phyloP scores from a whole-genome alignment of 2,329 filamentous ascomycete genomes.

The Rosellinia necatrix region DNA sequence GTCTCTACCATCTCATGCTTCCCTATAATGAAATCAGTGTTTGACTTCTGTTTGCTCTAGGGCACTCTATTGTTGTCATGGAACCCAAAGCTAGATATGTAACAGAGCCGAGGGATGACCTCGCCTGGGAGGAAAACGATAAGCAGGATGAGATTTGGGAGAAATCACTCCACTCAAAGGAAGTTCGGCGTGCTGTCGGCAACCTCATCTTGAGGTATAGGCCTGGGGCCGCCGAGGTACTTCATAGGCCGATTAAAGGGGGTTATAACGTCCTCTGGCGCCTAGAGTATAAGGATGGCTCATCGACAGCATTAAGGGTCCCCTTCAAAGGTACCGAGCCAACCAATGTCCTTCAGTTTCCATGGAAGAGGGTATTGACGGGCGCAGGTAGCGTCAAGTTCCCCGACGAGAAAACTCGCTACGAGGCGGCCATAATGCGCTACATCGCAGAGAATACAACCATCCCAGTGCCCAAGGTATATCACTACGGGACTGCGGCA shows the following conservation, averaged over 20 bases:
- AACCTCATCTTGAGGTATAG: constrained; percentile 14
- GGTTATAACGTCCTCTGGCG: constrained; percentile 17
- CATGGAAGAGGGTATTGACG: constrained; percentile 8
- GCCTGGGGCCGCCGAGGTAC: constrained; percentile 10
- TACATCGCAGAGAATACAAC: constrained; percentile 41
- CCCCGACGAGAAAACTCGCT: constrained; percentile 44
- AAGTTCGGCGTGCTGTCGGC: constrained; percentile 7
- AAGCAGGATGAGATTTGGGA: constrained; percentile 11
- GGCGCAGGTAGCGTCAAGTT: constrained; percentile 28
- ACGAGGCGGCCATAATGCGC: constrained; percentile 44
- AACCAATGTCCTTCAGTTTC: constrained; percentile 13
- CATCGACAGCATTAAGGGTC: constrained; percentile 12
- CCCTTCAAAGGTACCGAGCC: constrained; percentile 14
- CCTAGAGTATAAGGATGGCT: constrained; percentile 17
- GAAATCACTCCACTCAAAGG: constrained; percentile 10
- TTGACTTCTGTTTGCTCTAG: constrained; percentile 15
- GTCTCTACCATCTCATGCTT: constrained; percentile 14
- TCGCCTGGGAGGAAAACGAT: constrained; percentile 8
- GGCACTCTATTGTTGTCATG: constrained; percentile 6
- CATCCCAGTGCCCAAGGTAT: constrained; percentile 43
- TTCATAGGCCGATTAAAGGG: constrained; percentile 12
- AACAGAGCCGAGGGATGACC: constrained; percentile 9
- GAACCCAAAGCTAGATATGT: constrained; percentile 8
- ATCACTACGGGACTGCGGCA: constrained; percentile 38
- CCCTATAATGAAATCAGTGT: constrained; percentile 17